These are phyloP conservation scores for Trichocladium antarcticum DNA, from an alignment of 495 filamentous ascomycete species.

Conservation along the genomic window DNA sequence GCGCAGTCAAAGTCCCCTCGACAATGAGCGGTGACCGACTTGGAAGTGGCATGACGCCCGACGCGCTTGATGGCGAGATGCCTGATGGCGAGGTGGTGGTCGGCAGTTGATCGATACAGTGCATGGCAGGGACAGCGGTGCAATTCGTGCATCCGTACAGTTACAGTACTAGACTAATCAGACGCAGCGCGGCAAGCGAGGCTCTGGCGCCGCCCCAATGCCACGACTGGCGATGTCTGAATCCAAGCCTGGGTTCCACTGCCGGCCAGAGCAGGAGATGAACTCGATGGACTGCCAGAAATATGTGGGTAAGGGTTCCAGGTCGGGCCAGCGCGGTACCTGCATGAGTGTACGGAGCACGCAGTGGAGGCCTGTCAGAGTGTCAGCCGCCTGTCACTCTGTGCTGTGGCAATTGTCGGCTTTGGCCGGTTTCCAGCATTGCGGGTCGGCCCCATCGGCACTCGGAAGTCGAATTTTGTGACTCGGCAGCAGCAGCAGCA, in stretches of 20 bases:
- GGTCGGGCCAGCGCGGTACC: conserved; percentile 8
- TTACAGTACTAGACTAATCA: too few relatives aligned
- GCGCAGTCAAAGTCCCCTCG: too few relatives aligned
- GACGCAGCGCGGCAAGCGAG: too few relatives aligned
- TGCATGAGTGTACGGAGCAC: background rate
- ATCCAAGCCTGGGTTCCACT: background rate
- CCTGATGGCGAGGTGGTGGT: too few relatives aligned
- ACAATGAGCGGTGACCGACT: background rate
- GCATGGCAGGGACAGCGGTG: too few relatives aligned
- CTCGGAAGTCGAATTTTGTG: background rate
- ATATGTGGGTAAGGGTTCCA: background rate
- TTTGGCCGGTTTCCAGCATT: conserved; percentile 9
- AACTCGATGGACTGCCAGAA: background rate
- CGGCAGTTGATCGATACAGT: too few relatives aligned
- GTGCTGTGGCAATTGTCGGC: conserved; percentile 15
- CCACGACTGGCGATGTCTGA: background rate
- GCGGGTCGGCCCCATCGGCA: conserved; percentile 7
- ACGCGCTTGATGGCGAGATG: too few relatives aligned
- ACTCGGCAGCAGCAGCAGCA: background rate
- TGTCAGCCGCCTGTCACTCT: too few relatives aligned
- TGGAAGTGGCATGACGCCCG: background rate
- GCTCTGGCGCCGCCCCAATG: too few relatives aligned
- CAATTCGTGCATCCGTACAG: too few relatives aligned
- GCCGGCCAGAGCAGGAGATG: background rate
- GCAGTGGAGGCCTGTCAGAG: background rate